Conservation (phyloP, 352 stramenopile genomes). For the Pythium pyrilobum region DNA sequence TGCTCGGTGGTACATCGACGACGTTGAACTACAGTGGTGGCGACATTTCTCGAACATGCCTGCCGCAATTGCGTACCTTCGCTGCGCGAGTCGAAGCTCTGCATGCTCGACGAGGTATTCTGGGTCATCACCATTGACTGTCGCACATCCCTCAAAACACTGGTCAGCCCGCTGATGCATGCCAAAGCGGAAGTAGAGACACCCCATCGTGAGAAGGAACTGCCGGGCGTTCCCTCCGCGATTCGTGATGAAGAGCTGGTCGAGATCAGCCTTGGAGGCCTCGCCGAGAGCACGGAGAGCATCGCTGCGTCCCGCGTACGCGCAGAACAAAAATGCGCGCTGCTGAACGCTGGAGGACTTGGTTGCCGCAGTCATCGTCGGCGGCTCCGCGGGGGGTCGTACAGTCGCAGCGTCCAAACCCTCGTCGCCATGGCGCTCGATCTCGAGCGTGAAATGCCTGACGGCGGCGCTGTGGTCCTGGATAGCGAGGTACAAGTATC, state of each 20-base stretch:
- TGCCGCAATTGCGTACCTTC: conserved; percentile 24
- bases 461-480: conserved; percentile 26
- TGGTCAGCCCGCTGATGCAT: conserved; percentile 46
- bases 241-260: conserved; percentile 31
- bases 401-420: background rate
- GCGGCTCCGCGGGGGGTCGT: background rate
- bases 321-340: conserved; percentile 37
- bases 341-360: conserved; percentile 9
- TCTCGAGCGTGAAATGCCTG: conserved; percentile 37
- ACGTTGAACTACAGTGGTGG: conserved; percentile 15
- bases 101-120: conserved; percentile 46
- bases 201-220: conserved; percentile 38
- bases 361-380: background rate
- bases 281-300: conserved; percentile 25
- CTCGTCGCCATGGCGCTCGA: conserved; percentile 23
- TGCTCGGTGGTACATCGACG: conserved; percentile 32
- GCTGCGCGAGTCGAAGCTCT: conserved; percentile 42
- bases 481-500: conserved; percentile 32
- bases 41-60: conserved; percentile 40
- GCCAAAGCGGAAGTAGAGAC: conserved; percentile 45
- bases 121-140: conserved; percentile 25
- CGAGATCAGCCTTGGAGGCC: conserved; percentile 26
- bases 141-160: conserved; percentile 34
- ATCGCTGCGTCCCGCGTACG: conserved; percentile 35
- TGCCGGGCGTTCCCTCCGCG: conserved; percentile 27